Conservation (phyloP, 2,329 filamentous ascomycete species). For the Venturia asperata region DNA sequence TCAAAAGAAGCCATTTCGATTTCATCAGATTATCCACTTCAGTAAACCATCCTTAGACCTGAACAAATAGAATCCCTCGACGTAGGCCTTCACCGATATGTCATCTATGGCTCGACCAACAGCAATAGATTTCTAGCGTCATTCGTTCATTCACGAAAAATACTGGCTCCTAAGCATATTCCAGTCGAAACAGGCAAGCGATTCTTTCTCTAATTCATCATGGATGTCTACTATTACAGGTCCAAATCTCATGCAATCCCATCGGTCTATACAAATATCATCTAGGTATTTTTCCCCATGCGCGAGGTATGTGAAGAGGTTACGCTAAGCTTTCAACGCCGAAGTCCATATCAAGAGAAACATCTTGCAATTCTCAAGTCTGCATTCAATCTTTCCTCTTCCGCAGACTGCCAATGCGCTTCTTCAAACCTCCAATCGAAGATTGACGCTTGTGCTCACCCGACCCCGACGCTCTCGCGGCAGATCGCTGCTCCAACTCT, state of each 20-base stretch:
- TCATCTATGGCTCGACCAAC: too few species aligned
- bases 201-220: neutral
- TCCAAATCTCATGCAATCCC: neutral
- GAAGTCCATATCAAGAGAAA: neutral
- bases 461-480: conserved; percentile 28
- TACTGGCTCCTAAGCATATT: too few species aligned
- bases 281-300: neutral
- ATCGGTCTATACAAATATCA: neutral
- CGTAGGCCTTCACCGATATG: too few species aligned
- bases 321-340: neutral
- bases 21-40: too few species aligned
- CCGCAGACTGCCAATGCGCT: conserved; percentile 41
- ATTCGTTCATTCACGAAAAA: too few species aligned
- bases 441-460: conserved; percentile 30
- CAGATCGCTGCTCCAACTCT: conserved; percentile 25
- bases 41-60: too few species aligned
- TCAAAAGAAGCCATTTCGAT: too few species aligned
- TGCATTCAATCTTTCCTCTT: conserved; percentile 23
- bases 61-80: too few species aligned
- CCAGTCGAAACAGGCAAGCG: too few species aligned
- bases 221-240: neutral
- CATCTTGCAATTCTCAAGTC: neutral
- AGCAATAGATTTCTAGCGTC: too few species aligned
- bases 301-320: neutral
- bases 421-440: conserved; percentile 38